phyloP scores from a whole-genome alignment of 768 basidiomycete species.

The Auricularia sp. region DNA sequence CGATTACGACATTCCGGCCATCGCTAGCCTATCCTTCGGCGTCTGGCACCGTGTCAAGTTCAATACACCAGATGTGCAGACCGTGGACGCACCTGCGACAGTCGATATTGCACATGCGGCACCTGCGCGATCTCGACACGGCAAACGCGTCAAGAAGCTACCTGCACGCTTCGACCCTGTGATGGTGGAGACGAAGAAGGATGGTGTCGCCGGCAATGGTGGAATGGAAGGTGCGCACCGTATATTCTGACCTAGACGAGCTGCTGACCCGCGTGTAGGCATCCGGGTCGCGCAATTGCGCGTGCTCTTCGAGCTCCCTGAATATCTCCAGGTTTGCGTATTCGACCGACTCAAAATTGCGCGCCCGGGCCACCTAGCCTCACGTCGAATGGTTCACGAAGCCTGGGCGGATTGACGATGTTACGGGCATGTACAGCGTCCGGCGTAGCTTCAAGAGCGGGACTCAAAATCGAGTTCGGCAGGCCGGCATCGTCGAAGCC shows the following conservation, averaged over 20 bases:
- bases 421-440: background rate
- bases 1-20: background rate
- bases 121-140: background rate
- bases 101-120: background rate
- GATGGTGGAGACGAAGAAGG: background rate
- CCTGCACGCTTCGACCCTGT: background rate
- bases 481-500: background rate
- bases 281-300: background rate
- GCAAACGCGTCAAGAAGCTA: background rate
- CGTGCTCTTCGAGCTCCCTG: background rate
- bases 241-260: background rate
- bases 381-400: background rate
- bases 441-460: background rate
- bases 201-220: background rate
- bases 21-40: background rate
- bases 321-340: background rate
- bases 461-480: background rate
- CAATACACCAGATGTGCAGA: background rate
- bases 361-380: background rate
- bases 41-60: background rate
- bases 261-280: background rate
- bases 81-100: background rate
- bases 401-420: background rate
- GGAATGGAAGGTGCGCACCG: background rate
- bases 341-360: background rate